These are phyloP conservation scores for Conringia planisiliqua DNA, from an alignment of 345 rosid genomes.

Conservation along the genomic window DNA sequence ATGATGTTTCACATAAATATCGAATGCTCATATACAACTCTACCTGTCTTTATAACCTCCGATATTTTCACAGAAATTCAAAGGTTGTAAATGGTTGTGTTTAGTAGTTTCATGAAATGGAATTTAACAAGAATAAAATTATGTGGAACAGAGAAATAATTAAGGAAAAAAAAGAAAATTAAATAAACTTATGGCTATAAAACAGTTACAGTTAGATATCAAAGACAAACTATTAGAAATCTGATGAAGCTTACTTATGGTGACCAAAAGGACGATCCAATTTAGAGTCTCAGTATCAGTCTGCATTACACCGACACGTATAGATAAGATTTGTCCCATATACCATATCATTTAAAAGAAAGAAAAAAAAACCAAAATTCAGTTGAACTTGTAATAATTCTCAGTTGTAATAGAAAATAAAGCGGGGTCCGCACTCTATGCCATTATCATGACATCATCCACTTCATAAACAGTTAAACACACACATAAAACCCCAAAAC, in stretches of 20 bases:
- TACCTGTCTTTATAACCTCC: neutral
- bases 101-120: too few relatives aligned
- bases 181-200: neutral
- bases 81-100: too few relatives aligned
- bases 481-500: constrained; percentile 12
- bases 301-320: constrained; percentile 7
- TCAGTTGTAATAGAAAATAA: constrained; percentile 2
- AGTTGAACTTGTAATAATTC: neutral
- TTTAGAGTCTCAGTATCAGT: neutral
- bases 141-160: too few relatives aligned
- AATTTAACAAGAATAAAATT: too few relatives aligned
- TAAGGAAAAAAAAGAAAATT: neutral
- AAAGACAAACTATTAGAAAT: neutral
- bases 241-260: neutral
- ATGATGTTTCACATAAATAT: neutral
- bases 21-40: neutral
- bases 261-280: neutral
- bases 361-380: neutral
- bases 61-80: neutral
- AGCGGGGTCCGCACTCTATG: constrained; percentile 23
- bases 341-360: neutral
- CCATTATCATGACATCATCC: constrained; percentile 28
- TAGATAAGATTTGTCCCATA: constrained; percentile 8
- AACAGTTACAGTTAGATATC: neutral
- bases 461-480: constrained; percentile 15